Percentiles rank a stretch among this genome's conserved stretches.
Conservation (phyloP, 116 monocot species). For the Dioscorea cayenensis region DNA sequence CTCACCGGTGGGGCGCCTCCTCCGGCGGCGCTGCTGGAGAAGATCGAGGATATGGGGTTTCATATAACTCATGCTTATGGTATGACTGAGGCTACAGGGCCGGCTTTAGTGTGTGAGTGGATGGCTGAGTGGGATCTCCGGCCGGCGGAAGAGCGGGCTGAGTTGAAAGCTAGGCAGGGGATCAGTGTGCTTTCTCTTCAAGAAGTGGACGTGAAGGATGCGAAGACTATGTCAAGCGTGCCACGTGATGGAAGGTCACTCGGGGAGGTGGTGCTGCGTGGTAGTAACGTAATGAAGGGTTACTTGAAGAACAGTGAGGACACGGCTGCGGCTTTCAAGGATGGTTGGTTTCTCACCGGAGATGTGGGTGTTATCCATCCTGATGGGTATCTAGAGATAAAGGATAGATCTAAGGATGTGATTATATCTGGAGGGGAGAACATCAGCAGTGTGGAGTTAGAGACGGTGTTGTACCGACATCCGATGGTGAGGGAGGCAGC, state of each 20-base stretch:
- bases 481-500: slow-evolving; percentile 11
- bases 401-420: slow-evolving; percentile 15
- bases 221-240: slow-evolving; percentile 3
- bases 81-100: slow-evolving; percentile 12
- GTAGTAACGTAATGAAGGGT: slow-evolving; percentile 16
- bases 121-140: slow-evolving; percentile 4
- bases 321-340: slow-evolving; percentile 4
- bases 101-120: slow-evolving; percentile 16
- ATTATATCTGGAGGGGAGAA: slow-evolving; percentile 15
- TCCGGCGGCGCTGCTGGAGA: slow-evolving; percentile 4
- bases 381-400: slow-evolving; percentile 14
- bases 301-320: slow-evolving; percentile 16
- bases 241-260: slow-evolving; percentile 10
- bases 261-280: slow-evolving; percentile 13
- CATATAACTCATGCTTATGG: slow-evolving; percentile 12
- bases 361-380: slow-evolving; percentile 13
- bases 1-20: slow-evolving; percentile 15
- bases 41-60: neutral
- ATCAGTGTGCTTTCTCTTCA: slow-evolving; percentile 7
- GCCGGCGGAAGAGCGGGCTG: neutral
- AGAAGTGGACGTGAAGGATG: slow-evolving; percentile 11
- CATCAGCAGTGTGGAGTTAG: slow-evolving; percentile 21
- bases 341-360: slow-evolving; percentile 10
- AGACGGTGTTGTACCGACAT: slow-evolving; percentile 2
- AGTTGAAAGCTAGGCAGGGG: slow-evolving; percentile 13